phyloP scores from a whole-genome alignment of 352 stramenopile species.

The Globisporangium ultimum region DNA sequence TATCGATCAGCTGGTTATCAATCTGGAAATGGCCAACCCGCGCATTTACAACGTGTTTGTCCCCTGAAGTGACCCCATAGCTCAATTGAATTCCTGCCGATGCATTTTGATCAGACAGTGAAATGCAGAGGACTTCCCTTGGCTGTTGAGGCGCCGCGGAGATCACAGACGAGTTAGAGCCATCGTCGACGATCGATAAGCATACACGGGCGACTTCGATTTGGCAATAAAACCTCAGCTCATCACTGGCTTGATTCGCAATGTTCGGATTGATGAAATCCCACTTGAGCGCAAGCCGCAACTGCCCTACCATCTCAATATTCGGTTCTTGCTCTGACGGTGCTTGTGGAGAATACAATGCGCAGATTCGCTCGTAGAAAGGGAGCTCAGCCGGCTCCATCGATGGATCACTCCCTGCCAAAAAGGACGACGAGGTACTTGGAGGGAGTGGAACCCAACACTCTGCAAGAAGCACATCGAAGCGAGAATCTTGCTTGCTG shows the following conservation, averaged over 20 bases:
- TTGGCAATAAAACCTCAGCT: constrained; percentile 65
- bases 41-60: constrained; percentile 75
- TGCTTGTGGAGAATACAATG: constrained; percentile 52
- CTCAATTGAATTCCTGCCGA: constrained; percentile 74
- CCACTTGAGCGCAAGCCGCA: constrained; percentile 78
- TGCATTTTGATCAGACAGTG: constrained; percentile 63
- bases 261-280: constrained; percentile 59
- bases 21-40: constrained; percentile 78
- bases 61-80: constrained; percentile 65
- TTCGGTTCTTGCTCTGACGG: constrained; percentile 14
- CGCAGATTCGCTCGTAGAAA: constrained; percentile 65
- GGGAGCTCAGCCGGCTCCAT: constrained; percentile 28
- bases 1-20: constrained; percentile 84
- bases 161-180: constrained; percentile 27
- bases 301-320: constrained; percentile 67
- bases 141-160: constrained; percentile 31
- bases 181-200: constrained; percentile 75
- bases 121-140: constrained; percentile 72
- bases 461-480: constrained; percentile 72
- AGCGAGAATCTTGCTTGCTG: constrained; percentile 80
- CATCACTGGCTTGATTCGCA: constrained; percentile 34
- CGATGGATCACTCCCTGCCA: constrained; percentile 11
- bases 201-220: constrained; percentile 72
- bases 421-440: constrained; percentile 18
- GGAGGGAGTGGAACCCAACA: constrained; percentile 70